Evolutionary conservation across 2,329 filamentous ascomycete species (phyloP), one percentile per base, ranked within the genome.

Genomic region (Ophiostoma quercus): DNA sequence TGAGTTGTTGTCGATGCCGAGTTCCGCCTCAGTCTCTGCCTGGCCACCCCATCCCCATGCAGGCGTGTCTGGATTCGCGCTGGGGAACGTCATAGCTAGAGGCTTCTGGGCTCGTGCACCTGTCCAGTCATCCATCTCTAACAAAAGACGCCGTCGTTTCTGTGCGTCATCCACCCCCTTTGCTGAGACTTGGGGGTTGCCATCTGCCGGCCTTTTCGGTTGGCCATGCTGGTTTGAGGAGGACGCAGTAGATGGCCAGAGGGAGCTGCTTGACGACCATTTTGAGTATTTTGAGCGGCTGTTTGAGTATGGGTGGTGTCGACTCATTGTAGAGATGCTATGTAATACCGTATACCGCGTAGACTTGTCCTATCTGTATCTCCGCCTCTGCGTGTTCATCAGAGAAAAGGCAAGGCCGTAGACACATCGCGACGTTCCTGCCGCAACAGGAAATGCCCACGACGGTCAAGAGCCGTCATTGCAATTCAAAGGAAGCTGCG

Each of bases 71-170:
- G 65, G 39, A 6, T 29, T 14, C 9, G 65, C 39, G 22, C 39
- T 60, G 2, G 57, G 60, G 32, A 74, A 74, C 1, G 63, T 39
- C 2, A 74, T 72, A 7, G 51, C 25, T 9, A 71, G 67, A 0
- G 72, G 72, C 47, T 63, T 66, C 43, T 16, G 51, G 5, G 69
- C 67, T 67, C 71, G 68, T 22, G 69, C 69, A 0, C 73, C 73
- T 0, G 71, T 72, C 73, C 73, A 73, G 70, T 73, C 73, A 22
- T 73, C 73, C 71, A 72, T 72, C 14, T 39, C 62, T 19, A 73
- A n/a, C 16, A 73, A 11, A 8, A 41, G 19, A 12, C 62, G 62
- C 7, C 62, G 34, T 7, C 62, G 19, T 19, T 41, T 65, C n/a
- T 66, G 39, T 29, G 37, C 65, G 22, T 66, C 65, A 1, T 47